Evolutionary conservation across 1,284 basidiomycete genomes (phyloP).

Genomic region (Pseudozyma sp.): DNA sequence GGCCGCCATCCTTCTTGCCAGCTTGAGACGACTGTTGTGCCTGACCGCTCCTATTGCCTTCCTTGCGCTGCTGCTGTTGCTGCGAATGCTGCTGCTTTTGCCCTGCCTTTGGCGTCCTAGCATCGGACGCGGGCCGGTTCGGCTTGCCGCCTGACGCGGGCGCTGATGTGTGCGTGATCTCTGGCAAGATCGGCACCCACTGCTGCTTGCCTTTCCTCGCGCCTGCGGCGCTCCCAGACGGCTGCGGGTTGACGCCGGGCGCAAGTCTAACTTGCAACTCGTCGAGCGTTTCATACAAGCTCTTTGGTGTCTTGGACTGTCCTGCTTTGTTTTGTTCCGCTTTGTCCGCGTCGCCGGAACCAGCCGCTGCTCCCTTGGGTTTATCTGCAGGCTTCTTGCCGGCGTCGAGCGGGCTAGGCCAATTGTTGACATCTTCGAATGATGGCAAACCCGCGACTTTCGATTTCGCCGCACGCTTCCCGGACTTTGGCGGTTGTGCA

Average conservation of each 20-base stretch:
- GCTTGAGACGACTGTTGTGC: constrained; percentile 5
- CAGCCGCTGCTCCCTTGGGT: constrained; percentile 1
- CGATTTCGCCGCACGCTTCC: constrained; percentile 11
- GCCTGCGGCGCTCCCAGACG: constrained; percentile 7
- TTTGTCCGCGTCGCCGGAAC: neutral
- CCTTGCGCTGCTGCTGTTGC: constrained; percentile 18
- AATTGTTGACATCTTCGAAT: constrained; percentile 41
- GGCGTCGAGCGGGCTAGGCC: constrained; percentile 51
- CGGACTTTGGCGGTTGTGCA: constrained; percentile 9
- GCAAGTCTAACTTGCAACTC: constrained; percentile 44
- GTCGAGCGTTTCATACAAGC: constrained; percentile 41
- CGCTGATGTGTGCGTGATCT: constrained; percentile 41
- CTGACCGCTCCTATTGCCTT: constrained; percentile 13
- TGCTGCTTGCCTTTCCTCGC: constrained; percentile 49
- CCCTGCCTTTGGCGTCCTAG: constrained; percentile 16
- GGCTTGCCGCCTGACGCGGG: constrained; percentile 3
- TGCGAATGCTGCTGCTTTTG: constrained; percentile 12
- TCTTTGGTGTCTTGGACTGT: constrained; percentile 20
- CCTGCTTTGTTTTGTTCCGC: constrained; percentile 1
- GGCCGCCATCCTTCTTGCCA: constrained; percentile 9
- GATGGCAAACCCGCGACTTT: constrained; percentile 16
- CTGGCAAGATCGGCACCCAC: constrained; percentile 58
- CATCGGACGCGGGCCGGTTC: constrained; percentile 7
- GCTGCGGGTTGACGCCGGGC: constrained; percentile 20
- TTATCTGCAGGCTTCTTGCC: constrained; percentile 33